Conservation (phyloP, 805 yeast genomes). For the Candida sonorensis region DNA sequence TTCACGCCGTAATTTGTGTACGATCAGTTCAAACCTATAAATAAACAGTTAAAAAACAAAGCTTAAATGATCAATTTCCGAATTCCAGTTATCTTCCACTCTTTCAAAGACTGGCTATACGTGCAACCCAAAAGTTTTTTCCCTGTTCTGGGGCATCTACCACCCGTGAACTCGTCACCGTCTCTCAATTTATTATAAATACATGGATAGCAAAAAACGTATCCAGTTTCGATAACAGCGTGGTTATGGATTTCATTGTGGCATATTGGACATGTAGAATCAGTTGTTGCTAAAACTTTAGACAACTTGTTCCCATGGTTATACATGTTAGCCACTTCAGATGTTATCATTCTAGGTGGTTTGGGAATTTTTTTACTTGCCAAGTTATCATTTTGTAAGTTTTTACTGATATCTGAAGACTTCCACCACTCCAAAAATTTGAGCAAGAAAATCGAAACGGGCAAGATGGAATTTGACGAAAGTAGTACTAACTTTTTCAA, state of each 20-base stretch:
- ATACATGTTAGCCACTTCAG: slow-evolving; percentile 7
- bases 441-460: slow-evolving; percentile 71
- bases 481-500: slow-evolving; percentile 19
- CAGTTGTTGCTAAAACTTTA: slow-evolving; percentile 20
- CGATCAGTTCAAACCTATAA: too few species aligned
- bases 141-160: slow-evolving; percentile 82
- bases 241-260: slow-evolving; percentile 61
- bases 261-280: slow-evolving; percentile 63
- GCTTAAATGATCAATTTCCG: slow-evolving; percentile 70
- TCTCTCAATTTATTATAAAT: slow-evolving; percentile 58
- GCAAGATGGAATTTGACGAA: slow-evolving; percentile 47
- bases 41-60: too few species aligned
- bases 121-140: slow-evolving; percentile 64
- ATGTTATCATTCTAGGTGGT: slow-evolving; percentile 26
- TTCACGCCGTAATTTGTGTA: too few species aligned
- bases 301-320: slow-evolving; percentile 5
- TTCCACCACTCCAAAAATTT: slow-evolving; percentile 95
- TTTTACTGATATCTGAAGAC: slow-evolving; percentile 59
- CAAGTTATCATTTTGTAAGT: slow-evolving; percentile 38
- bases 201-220: slow-evolving; percentile 84
- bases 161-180: slow-evolving; percentile 42
- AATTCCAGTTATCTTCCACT: slow-evolving; percentile 71
- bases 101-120: slow-evolving; percentile 47
- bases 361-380: slow-evolving; percentile 8
- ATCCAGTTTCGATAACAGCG: slow-evolving; percentile 86